Conservation (phyloP, 202 grass and related monocot species). For the Setaria viridis region DNA sequence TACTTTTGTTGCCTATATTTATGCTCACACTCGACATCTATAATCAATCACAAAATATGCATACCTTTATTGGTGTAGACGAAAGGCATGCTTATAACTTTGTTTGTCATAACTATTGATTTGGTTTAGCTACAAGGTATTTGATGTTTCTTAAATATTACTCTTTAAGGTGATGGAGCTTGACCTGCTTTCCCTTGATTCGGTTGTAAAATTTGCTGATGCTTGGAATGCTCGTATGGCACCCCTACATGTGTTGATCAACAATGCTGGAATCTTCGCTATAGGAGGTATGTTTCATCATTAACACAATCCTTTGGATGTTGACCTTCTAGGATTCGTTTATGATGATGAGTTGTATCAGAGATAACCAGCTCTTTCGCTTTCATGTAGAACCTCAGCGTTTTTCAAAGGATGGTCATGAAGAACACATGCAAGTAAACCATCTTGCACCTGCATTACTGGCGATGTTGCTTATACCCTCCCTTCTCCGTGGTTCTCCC, state of each 20-base stretch:
- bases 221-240: constrained; percentile 88
- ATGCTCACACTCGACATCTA: constrained; percentile 11
- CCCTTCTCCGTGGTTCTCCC: constrained; percentile 88
- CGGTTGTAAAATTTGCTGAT: constrained; percentile 89
- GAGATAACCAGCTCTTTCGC: constrained; percentile 13
- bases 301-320: background rate
- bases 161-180: constrained; percentile 94
- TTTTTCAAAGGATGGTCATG: constrained; percentile 90
- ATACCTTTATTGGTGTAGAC: constrained; percentile 18
- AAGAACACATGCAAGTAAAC: constrained; percentile 99
- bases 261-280: constrained; percentile 93
- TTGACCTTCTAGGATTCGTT: constrained; percentile 5
- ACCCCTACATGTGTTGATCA: constrained; percentile 89
- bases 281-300: constrained; percentile 80
- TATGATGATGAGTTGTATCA: background rate
- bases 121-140: constrained; percentile 17
- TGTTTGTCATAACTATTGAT: background rate
- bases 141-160: constrained; percentile 45
- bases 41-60: constrained; percentile 23
- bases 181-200: constrained; percentile 83
- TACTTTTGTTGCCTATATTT: background rate
- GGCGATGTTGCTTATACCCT: constrained; percentile 87
- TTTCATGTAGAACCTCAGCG: constrained; percentile 71
- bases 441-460: constrained; percentile 95
- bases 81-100: background rate